phyloP scores from a whole-genome alignment of 2,329 filamentous ascomycete genomes.

The Simplicillium sp. region DNA sequence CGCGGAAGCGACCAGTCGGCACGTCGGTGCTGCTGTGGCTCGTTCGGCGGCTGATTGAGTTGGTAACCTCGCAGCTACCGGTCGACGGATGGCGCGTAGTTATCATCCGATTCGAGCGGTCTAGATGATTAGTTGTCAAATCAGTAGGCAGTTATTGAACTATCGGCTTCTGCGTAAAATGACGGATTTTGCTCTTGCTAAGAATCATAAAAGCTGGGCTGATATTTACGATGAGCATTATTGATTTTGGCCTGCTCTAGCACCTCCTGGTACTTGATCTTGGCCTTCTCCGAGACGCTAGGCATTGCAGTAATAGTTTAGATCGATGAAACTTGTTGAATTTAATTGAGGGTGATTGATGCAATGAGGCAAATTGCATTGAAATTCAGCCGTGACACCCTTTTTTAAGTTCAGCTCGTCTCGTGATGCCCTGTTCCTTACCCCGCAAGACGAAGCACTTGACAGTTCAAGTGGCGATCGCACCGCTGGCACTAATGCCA shows the following conservation, averaged over 20 bases:
- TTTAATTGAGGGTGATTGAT: too few species aligned
- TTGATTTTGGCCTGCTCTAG: slow-evolving; percentile 6
- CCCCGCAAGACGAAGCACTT: too few species aligned
- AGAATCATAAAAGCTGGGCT: not conserved
- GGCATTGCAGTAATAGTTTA: slow-evolving; percentile 2
- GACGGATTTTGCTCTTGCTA: too few species aligned
- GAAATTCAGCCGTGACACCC: too few species aligned
- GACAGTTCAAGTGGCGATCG: too few species aligned
- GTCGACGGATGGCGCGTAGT: slow-evolving; percentile 8
- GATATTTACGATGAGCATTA: slow-evolving; percentile 5
- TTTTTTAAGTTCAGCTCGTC: too few species aligned
- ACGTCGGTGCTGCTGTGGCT: slow-evolving; percentile 6
- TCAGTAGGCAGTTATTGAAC: too few species aligned
- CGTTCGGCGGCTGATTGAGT: slow-evolving; percentile 7
- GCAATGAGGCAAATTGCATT: too few species aligned
- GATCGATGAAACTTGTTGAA: too few species aligned
- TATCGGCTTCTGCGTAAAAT: too few species aligned
- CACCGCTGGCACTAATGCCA: too few species aligned
- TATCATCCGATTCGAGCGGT: slow-evolving; percentile 6
- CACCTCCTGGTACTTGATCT: slow-evolving; percentile 5
- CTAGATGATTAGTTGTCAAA: not conserved
- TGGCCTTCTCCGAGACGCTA: slow-evolving; percentile 1
- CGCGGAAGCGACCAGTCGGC: slow-evolving; percentile 5
- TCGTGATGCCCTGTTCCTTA: too few species aligned
- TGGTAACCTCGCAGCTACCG: slow-evolving; percentile 7